Evolutionary conservation across 148 eudicot species (phyloP).

Genomic region (Nyssa sinensis): DNA sequence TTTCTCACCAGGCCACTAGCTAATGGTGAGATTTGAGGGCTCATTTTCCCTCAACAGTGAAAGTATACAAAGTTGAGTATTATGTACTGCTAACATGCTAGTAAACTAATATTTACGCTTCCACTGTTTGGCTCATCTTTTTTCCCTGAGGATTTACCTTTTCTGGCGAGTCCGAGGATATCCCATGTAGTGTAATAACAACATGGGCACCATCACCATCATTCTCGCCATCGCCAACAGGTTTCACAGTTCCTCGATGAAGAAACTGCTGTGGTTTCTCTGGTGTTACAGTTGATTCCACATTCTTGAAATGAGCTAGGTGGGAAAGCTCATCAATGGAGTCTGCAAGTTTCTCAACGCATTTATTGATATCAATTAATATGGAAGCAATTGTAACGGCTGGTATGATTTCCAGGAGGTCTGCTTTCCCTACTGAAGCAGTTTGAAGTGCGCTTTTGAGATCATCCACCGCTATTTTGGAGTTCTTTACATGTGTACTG

Average conservation of each 20-base stretch:
- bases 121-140: background rate
- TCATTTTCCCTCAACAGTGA: background rate
- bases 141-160: background rate
- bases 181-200: constrained; percentile 26
- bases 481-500: constrained; percentile 30
- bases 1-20: background rate
- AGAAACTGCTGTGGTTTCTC: constrained; percentile 26
- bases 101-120: constrained; percentile 3
- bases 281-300: constrained; percentile 20
- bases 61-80: background rate
- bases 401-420: constrained; percentile 39
- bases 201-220: constrained; percentile 23
- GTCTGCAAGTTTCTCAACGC: constrained; percentile 40
- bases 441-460: constrained; percentile 35
- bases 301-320: constrained; percentile 35
- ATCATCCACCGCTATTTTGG: constrained; percentile 39
- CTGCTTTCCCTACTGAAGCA: constrained; percentile 4
- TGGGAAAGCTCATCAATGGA: constrained; percentile 44
- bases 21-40: background rate
- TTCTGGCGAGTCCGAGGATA: constrained; percentile 10
- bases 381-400: constrained; percentile 38
- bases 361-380: constrained; percentile 33
- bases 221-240: constrained; percentile 21
- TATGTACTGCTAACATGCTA: background rate
- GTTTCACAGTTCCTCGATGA: constrained; percentile 46